phyloP scores from a whole-genome alignment of 208 protist genomes.

The Acanthamoeba lenticulata region DNA sequence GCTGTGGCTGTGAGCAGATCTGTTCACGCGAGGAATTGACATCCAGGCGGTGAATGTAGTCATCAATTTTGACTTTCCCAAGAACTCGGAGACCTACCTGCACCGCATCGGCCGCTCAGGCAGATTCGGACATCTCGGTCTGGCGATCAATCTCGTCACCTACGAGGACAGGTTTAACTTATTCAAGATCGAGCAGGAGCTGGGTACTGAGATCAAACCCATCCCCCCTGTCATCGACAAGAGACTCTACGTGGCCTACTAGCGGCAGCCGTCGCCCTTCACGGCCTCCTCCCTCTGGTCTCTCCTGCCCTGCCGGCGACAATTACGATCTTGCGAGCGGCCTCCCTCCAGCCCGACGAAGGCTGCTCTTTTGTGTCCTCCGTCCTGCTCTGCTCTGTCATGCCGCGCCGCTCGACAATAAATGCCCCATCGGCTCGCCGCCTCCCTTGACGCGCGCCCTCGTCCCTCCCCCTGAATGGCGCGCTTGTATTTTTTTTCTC shows the following conservation, averaged over 20 bases:
- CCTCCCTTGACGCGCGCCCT: too few species aligned
- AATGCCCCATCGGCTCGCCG: too few species aligned
- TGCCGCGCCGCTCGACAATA: too few species aligned
- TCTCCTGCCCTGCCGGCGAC: too few species aligned
- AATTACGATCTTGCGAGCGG: too few species aligned
- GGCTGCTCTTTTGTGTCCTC: too few species aligned
- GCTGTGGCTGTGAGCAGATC: slow-evolving; percentile 84
- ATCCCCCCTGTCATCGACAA: slow-evolving; percentile 97
- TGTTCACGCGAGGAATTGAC: slow-evolving; percentile 99
- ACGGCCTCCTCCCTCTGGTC: too few species aligned
- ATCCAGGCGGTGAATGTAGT: slow-evolving; percentile 99
- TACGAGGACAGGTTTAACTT: slow-evolving; percentile 92
- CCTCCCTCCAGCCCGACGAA: too few species aligned
- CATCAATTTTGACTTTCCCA: slow-evolving; percentile 99
- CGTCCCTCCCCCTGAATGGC: too few species aligned
- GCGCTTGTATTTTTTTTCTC: too few species aligned
- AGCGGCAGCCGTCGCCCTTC: not conserved
- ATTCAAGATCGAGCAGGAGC: slow-evolving; percentile 97
- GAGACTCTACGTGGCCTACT: slow-evolving; percentile 91
- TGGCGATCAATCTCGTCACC: slow-evolving; percentile 99
- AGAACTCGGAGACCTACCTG: slow-evolving; percentile 97
- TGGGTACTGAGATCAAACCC: slow-evolving; percentile 99
- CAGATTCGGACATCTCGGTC: slow-evolving; percentile 97
- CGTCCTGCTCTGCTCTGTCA: too few species aligned
- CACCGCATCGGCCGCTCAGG: slow-evolving; percentile 90